Base-by-base conservation (phyloP, 2,329 filamentous ascomycete genomes). In the Aquanectria penicillioides region DNA sequence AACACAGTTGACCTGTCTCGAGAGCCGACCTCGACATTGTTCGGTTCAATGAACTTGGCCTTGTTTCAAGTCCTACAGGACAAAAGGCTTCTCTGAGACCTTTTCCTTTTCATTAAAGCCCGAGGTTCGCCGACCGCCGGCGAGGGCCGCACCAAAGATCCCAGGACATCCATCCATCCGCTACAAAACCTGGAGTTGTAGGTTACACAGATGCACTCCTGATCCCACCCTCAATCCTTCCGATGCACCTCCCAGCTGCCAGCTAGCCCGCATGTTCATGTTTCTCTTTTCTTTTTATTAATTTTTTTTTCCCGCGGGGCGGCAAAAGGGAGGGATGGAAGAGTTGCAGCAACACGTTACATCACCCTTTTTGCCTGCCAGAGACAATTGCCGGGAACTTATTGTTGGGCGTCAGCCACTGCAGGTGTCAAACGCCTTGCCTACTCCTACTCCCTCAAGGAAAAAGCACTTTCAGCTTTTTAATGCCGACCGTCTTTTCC, bases 201-300 rank as follows among this genome's bases (percentile, higher is more conserved):
- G 17, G 55, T 52, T 58, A 58, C 55, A 58, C 48, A 26, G 40
- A 46, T 51, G 47, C 54, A 33, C 38, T 47, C 22, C 40, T 52
- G 15, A 26, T 28, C 22, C 36, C 36, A 26, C 25, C 22, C 25
- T 43, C 38, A 43, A 44, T 57, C 31, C 54, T 57, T 52, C 48
- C 34, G 31, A 38, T 18, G 33, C 55, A 48, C 36, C 49, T 41
- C 29, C 17, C 28, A 18, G 23, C 48, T 52, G 41, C 48, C 54
- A 37, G 33, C 26, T 38, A 47, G 34, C 48, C 41, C 34, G 47
- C 54, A 33, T 51, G 54, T 57, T 57, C 54, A 57, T 44, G 47
- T 50, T 55, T 41, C 15, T 37, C 36, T 50, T 57, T 51, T 31
- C 28, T 36, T 26, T 11, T 23, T 25, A 15, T 33, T 31, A 9